Base-by-base conservation (phyloP, 164 flowering plant species). In the Buxus sempervirens region DNA sequence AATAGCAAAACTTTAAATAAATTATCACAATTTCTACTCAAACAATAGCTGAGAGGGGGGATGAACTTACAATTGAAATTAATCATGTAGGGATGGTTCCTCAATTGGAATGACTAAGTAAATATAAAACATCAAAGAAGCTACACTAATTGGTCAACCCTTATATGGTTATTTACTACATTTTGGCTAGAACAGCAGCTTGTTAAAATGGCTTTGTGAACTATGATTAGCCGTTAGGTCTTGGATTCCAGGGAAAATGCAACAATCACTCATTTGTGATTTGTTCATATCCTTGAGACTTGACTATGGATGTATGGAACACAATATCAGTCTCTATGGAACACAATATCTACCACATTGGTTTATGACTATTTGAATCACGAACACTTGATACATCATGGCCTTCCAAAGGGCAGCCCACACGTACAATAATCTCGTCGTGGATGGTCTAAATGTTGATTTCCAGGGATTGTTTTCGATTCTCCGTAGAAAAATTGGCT, bases 251-350 rank as follows among this genome's bases (percentile, higher is more conserved):
- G 76, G 38, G 87, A 79, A 62, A 91, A 75, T 64, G 90, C 88
- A 16, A 90, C 88, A 19, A 79, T 74, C 77, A 95, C 59, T 92
- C 99, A 83, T 83, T 90, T 0, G 92, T 86, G 67, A 95, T 60
- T 73, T 80, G 85, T 63, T 86, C 94, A 0, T 86, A 63, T 55
- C 90, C 92, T 58, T 76, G 82, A 69, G 93, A 83, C 74, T 87
- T 92, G 64, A 93, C 75, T 5, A 88, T 86, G 41, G 91, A 93
- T 19, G 96, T 93, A 66, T 96, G 99, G 53, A 83, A n/a, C n/a
- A n/a, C n/a, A n/a, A n/a, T n/a, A n/a, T n/a, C n/a, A n/a, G n/a
- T n/a, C n/a, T n/a, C n/a, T n/a, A n/a, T n/a, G n/a, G n/a, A n/a
- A 81, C 60, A 93, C 85, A 1, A 81, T 84, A 67, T 86, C 97